Percentiles rank a stretch among this genome's conserved stretches.
Evolutionary conservation across 1,284 basidiomycete genomes (phyloP).

Genomic region (Ceratobasidium sp.): DNA sequence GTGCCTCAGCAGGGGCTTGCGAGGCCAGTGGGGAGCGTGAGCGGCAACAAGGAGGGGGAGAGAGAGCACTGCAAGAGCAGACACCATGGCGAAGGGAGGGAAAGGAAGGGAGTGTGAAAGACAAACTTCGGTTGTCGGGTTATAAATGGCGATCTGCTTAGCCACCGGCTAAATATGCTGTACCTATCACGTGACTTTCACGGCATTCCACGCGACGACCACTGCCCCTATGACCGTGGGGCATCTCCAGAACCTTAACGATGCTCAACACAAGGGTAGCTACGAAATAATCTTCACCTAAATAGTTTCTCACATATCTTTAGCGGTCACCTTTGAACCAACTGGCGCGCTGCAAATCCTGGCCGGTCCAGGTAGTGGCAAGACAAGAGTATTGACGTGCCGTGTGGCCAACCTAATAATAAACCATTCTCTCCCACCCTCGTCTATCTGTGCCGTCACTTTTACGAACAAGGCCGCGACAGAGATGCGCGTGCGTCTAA

Average conservation of each 20-base stretch:
- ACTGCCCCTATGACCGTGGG: slow-evolving; percentile 16
- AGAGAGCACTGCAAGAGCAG: slow-evolving; percentile 26
- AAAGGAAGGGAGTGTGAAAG: not conserved
- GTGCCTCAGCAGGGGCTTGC: slow-evolving; percentile 55
- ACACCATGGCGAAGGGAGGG: slow-evolving; percentile 23
- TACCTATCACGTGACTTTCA: slow-evolving; percentile 12
- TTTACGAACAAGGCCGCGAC: slow-evolving; percentile 92
- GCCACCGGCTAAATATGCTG: slow-evolving; percentile 2
- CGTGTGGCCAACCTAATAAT: slow-evolving; percentile 82
- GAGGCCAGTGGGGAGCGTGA: slow-evolving; percentile 57
- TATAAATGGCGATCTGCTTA: slow-evolving; percentile 20
- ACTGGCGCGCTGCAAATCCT: slow-evolving; percentile 80
- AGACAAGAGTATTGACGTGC: slow-evolving; percentile 77
- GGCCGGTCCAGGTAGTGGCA: slow-evolving; percentile 86
- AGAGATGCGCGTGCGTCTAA: slow-evolving; percentile 85
- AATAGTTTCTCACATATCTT: not conserved
- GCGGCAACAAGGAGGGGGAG: slow-evolving; percentile 47
- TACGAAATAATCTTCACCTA: not conserved
- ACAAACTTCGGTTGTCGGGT: not conserved
- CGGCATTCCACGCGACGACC: slow-evolving; percentile 26
- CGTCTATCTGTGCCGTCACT: slow-evolving; percentile 81
- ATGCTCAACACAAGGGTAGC: slow-evolving; percentile 50
- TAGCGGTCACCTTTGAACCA: slow-evolving; percentile 77
- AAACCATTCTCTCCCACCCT: slow-evolving; percentile 67
- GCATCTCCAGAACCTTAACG: slow-evolving; percentile 51